Base-by-base conservation (phyloP, 1,139 yeast genomes). In the Candida pseudoviswanathii region DNA sequence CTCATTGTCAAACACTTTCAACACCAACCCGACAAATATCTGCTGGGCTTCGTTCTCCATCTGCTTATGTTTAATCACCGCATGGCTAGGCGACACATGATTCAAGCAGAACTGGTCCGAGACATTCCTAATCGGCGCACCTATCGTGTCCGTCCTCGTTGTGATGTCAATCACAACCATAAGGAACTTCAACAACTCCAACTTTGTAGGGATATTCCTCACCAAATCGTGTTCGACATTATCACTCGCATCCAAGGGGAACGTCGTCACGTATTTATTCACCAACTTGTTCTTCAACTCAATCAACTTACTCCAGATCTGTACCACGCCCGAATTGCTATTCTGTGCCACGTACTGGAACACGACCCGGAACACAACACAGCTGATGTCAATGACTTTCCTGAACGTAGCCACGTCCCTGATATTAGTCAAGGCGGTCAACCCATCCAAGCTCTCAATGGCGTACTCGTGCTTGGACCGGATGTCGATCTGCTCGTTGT, bases 21-120 rank as follows among this genome's bases (percentile, higher is more conserved):
- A 69, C 37, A 92, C 65, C 45, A 82, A 66, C 57, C 90, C 96
- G 56, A 90, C 96, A 45, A 94, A 71, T 46, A 88, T 71, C 2
- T 80, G 84, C 48, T 77, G 78, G 0, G 94, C 87, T 64, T 92
- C 96, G 6, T 86, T 81, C 58, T 87, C 91, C 56, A 90, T 68
- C 49, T 60, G 59, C 41, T 72, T 64, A 47, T 71, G 74, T 51
- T 80, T 80, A 45, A 92, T 76, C 45, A 90, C 78, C 0, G 92
- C 81, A 63, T 92, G 98, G 50, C 73, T 76, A 2, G 82, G 73
- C 25, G 81, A 81, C 1, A 90, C 84, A 49, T 80, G 70, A 3
- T 82, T 67, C 44, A 89, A 70, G 22, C 89, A 85, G 43, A 85
- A 80, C 34, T 79, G 82, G 3, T 41, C 8, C 3, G 44, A 43